Evolutionary conservation across 495 filamentous ascomycete species (phyloP).

Genomic region (Annulohypoxylon nitens): DNA sequence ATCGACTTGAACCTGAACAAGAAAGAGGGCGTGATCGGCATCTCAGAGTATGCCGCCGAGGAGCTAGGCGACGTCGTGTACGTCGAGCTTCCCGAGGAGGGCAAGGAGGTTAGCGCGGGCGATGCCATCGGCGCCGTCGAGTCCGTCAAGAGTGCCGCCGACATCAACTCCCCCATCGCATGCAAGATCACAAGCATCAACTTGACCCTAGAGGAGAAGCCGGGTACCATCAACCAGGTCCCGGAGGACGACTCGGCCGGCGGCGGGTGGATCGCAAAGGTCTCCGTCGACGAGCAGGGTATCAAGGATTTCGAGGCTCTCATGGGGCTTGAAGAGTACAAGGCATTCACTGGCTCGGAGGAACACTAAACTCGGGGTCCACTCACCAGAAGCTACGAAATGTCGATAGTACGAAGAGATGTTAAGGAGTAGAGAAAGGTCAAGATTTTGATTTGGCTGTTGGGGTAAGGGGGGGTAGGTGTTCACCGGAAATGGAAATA

Average conservation of each 20-base stretch:
- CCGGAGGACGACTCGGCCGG: constrained; percentile 76
- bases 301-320: constrained; percentile 76
- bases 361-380: constrained; percentile 40
- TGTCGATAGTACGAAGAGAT: not conserved
- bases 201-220: constrained; percentile 80
- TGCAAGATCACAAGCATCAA: constrained; percentile 83
- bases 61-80: constrained; percentile 96
- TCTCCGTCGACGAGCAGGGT: constrained; percentile 74
- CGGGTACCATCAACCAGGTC: constrained; percentile 85
- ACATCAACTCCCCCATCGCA: constrained; percentile 89
- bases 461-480: constrained; percentile 44
- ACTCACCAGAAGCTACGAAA: not conserved
- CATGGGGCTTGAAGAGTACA: constrained; percentile 81
- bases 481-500: constrained; percentile 33
- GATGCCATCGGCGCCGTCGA: constrained; percentile 94
- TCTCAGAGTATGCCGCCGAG: constrained; percentile 90
- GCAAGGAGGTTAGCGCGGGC: constrained; percentile 72
- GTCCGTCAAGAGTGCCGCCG: constrained; percentile 96
- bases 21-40: constrained; percentile 80
- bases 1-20: constrained; percentile 84
- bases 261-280: constrained; percentile 93
- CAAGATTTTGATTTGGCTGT: not conserved
- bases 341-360: constrained; percentile 67
- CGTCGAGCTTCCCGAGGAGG: constrained; percentile 85
- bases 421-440: not conserved